Base-by-base conservation (phyloP, 2,329 filamentous ascomycete genomes). In the Acarospora socialis region DNA sequence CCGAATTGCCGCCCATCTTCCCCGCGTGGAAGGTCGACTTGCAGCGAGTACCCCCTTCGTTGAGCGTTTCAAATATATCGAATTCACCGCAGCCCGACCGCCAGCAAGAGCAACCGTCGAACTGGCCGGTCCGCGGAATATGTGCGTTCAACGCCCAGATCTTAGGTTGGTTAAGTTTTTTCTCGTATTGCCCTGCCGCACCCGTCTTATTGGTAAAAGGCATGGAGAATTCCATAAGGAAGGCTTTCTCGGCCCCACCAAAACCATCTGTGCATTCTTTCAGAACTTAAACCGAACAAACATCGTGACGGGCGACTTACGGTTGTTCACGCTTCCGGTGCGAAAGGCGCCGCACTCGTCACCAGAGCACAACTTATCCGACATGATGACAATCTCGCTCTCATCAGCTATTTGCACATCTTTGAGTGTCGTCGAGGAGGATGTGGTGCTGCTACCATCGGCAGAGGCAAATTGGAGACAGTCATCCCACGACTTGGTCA, bases 81-180 rank as follows among this genome's bases (percentile, higher is more conserved):
- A 79, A 70, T 57, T 87, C 81, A 45, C 77, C 79, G 49, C 80
- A 84, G 21, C 70, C 72, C 46, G 49, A 62, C 8, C 54, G 55
- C 78, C 78, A 84, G 63, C 81, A 86, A 37, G 71, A 79, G 63
- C 80, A 86, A 2, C 57, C 53, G 40, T 65, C 65, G 57, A 84
- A 84, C 52, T 84, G 78, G 4, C 67, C 59, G 4, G 76, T 74
- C 38, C 73, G 73, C 16, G 78, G 72, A 39, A 86, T 81, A 38
- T 70, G 65, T 12, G 70, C 73, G 55, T 86, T 86, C 38, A 86
- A 68, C 30, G 77, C 60, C 81, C 81, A 86, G 52, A 77, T 66
- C 24, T 79, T 74, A 6, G 80, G 78, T 66, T 79, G 79, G 54
- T 84, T 72, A n/a, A n/a, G n/a, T n/a, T n/a, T n/a, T n/a, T n/a